Evolutionary conservation across 1,284 basidiomycete genomes (phyloP).

Genomic region (Mrakiaceae sp.): DNA sequence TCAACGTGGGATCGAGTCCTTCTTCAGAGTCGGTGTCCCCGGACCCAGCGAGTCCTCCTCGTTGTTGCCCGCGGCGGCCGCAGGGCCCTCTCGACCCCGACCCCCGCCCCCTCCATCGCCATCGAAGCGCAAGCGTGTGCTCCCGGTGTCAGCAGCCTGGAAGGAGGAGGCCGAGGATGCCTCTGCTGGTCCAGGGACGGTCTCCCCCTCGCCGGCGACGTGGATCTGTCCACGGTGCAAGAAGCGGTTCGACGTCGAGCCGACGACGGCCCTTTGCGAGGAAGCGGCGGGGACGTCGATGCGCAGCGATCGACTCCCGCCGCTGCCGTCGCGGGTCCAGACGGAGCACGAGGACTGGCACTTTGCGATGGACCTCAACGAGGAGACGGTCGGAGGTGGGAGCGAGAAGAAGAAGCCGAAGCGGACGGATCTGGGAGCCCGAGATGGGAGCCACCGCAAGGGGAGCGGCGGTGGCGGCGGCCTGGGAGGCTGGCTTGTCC

Average conservation of each 20-base stretch:
- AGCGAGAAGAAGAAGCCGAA: no score
- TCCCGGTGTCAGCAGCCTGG: background rate
- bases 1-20: conserved; percentile 76
- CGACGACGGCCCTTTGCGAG: conserved; percentile 27
- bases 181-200: no score
- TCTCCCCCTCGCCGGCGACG: background rate
- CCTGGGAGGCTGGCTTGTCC: no score
- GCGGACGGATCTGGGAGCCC: no score
- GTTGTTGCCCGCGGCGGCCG: background rate
- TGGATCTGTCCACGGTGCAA: conserved; percentile 18
- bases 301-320: no score
- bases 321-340: conserved; percentile 33
- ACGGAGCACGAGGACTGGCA: conserved; percentile 79
- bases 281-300: conserved; percentile 34
- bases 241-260: conserved; percentile 15
- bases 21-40: conserved; percentile 41
- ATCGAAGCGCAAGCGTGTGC: background rate
- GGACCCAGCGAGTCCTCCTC: background rate
- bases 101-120: background rate
- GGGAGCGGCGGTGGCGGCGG: no score
- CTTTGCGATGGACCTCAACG: conserved; percentile 61
- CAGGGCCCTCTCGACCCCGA: background rate
- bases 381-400: conserved; percentile 12
- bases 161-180: no score
- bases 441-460: no score